Evolutionary conservation across 108 stramenopile genomes (phyloP), one percentile per base, ranked within the genome.

Genomic region (Cylindrotheca fusiformis): DNA sequence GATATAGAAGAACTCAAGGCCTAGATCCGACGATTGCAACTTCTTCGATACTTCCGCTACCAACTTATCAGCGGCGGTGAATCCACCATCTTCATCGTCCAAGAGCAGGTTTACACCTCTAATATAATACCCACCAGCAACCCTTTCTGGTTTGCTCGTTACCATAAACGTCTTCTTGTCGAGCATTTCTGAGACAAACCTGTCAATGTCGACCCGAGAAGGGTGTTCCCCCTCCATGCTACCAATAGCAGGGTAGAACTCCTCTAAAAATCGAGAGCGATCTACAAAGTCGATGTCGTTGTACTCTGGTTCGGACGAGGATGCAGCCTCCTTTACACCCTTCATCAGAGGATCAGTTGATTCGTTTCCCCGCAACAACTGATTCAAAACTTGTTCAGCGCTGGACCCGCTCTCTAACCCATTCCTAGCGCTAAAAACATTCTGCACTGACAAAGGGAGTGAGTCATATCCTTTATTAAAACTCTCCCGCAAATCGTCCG

Each of bases 81-180:
- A 75, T n/a, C 68, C 57, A 47, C 52, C 60, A 31, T 68, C 55
- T 31, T 62, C 68, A 22, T 76, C 51, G 21, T 66, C 49, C 55
- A 57, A 53, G 46, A 73, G 36, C 22, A 44, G 32, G 49, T 81
- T 81, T 28, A 54, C 57, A 18, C 88, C 88, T 5, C 83, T 75
- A 21, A 90, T 75, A 41, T 86, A 71, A 49, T 74, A 90, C 49
- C 88, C 88, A 27, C 88, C 88, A 18, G 80, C 65, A 28, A 90
- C 76, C 23, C 64, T 45, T 56, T 86, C 81, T 3, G 84, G 88
- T 58, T 90, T 86, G 26, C 77, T 69, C 23, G 69, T 69, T 3
- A 83, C 83, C 69, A 78, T 81, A 30, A 83, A 90, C 2, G 64
- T 64, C 32, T 77, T 80, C 20, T 62, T 67, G 21, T 65, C 69